Evolutionary conservation across 345 rosid species (phyloP), one percentile per base, ranked within the genome.

Genomic region (Hypericum perforatum): DNA sequence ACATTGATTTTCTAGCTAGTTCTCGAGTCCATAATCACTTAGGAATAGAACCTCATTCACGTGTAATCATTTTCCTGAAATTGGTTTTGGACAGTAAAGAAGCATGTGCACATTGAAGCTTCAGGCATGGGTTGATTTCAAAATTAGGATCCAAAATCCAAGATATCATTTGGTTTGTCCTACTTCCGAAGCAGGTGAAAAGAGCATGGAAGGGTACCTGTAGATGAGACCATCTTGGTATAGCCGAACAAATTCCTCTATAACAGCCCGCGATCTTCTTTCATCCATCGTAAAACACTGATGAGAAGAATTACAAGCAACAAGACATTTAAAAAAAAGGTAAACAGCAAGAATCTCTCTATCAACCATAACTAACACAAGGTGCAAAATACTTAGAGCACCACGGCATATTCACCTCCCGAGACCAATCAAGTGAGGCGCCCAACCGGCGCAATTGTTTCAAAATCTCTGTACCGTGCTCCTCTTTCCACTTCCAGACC

Each of bases 221-320:
- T 92, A 88, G 53, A 92, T 81, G 59, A 88, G 89, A 61, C 88
- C 87, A 56, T 85, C 90, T 53, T 73, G 71, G 75, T 77, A 73
- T 37, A 92, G 67, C 71, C 69, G 74, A 62, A 78, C 78, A 76
- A 88, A 92, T 58, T 85, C 97, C 68, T 85, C 98, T 11, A 71
- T 78, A 49, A 92, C 94, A 58, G 97, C 95, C 72, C 72, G 81
- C 59, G 97, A 85, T 75, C 94, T 73, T 70, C 77, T 72, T 29
- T 83, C 97, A 71, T 92, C 97, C 98, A 92, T 77, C 15, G 98
- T 92, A 73, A 85, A 92, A 72, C 89, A 88, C 98, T 92, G 68
- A 47, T 22, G 63, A 52, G 32, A 8, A 44, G 11, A 41, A 46
- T 46, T 43, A 13, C 5, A 16, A 22, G 53, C 16, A 64, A 43